These are phyloP conservation scores for Teratosphaeria viscida DNA, from an alignment of 2,329 filamentous ascomycete species.

Conservation along the genomic window DNA sequence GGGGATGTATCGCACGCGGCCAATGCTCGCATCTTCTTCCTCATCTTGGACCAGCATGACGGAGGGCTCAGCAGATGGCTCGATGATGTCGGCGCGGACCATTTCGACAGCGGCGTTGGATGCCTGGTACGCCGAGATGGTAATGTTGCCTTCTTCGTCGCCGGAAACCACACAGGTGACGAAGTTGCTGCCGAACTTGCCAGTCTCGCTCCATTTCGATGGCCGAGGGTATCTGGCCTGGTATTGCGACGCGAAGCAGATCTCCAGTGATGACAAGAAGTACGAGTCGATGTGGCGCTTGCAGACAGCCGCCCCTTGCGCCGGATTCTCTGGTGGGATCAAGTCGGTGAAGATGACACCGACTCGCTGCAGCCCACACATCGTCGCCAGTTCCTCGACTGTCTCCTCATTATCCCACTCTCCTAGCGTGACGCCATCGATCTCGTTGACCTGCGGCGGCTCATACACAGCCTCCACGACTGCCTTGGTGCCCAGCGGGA, in stretches of 20 bases:
- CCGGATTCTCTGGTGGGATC: slow-evolving; percentile 56
- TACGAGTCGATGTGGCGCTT: slow-evolving; percentile 94
- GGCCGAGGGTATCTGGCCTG: slow-evolving; percentile 82
- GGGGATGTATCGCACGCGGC: slow-evolving; percentile 77
- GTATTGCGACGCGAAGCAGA: slow-evolving; percentile 76
- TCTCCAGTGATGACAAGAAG: slow-evolving; percentile 84
- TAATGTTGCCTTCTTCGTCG: slow-evolving; percentile 78
- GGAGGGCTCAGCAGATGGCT: slow-evolving; percentile 83
- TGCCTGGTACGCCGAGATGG: slow-evolving; percentile 84
- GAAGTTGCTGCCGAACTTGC: slow-evolving; percentile 88
- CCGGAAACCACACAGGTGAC: slow-evolving; percentile 95
- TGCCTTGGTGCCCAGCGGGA: slow-evolving; percentile 88
- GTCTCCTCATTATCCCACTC: slow-evolving; percentile 78
- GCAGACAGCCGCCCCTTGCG: slow-evolving; percentile 73
- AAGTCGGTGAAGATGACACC: slow-evolving; percentile 95
- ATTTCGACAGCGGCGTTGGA: slow-evolving; percentile 95
- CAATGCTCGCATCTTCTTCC: slow-evolving; percentile 63
- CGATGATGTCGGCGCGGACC: slow-evolving; percentile 88
- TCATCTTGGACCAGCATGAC: slow-evolving; percentile 93
- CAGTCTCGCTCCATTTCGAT: slow-evolving; percentile 95
- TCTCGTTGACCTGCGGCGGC: slow-evolving; percentile 78
- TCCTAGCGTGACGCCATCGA: slow-evolving; percentile 75
- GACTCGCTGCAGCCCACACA: slow-evolving; percentile 78
- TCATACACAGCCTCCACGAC: slow-evolving; percentile 97
- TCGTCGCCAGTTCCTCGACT: slow-evolving; percentile 65